Conservation (phyloP, 306 rosid species). For the Clitoria ternatea region DNA sequence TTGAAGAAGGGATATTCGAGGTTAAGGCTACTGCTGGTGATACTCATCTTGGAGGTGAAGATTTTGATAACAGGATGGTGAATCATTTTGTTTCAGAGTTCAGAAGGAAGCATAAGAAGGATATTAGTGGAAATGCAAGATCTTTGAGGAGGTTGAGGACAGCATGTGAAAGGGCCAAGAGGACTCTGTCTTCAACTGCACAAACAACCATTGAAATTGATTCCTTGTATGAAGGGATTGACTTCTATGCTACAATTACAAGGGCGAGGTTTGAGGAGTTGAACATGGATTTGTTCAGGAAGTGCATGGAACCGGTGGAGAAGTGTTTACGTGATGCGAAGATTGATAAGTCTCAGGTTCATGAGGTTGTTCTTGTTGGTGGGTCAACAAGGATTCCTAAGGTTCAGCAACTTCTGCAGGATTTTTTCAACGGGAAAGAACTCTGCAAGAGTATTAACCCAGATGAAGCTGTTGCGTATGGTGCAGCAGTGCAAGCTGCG, state of each 20-base stretch:
- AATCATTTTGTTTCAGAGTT: constrained; percentile 73
- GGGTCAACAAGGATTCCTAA: constrained; percentile 81
- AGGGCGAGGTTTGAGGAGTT: constrained; percentile 82
- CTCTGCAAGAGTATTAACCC: constrained; percentile 87
- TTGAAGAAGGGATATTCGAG: constrained; percentile 81
- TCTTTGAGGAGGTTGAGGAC: constrained; percentile 79
- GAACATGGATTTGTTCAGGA: constrained; percentile 75
- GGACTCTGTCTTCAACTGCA: constrained; percentile 59
- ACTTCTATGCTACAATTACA: constrained; percentile 66
- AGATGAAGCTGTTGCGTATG: constrained; percentile 83
- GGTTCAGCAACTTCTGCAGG: constrained; percentile 70
- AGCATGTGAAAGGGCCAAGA: constrained; percentile 72
- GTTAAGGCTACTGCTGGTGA: constrained; percentile 87
- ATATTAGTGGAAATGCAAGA: constrained; percentile 61
- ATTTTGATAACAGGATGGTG: constrained; percentile 76
- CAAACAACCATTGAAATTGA: constrained; percentile 77
- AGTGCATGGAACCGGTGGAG: constrained; percentile 85
- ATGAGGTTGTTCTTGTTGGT: constrained; percentile 79
- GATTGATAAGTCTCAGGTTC: constrained; percentile 53
- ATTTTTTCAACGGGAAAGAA: constrained; percentile 79
- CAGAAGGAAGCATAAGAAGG: constrained; percentile 66
- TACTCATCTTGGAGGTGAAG: constrained; percentile 84
- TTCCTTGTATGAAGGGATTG: constrained; percentile 75
- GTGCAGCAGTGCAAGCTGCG: constrained; percentile 89
- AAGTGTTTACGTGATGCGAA: constrained; percentile 74